These are phyloP conservation scores for Lathyrus oleraceus DNA, from an alignment of 306 rosid species.

Conservation along the genomic window DNA sequence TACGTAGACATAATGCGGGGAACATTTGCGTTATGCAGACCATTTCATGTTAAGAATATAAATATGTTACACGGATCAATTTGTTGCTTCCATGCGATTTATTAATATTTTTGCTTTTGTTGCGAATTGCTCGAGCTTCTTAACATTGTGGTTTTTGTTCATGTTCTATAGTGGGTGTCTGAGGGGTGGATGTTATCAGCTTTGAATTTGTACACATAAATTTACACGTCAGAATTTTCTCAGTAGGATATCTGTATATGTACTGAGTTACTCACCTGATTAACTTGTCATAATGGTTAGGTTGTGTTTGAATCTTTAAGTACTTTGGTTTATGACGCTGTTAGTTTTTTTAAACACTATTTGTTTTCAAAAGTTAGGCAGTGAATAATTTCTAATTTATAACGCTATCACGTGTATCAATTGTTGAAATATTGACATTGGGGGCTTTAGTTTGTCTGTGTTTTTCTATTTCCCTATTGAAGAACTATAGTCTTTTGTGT, in stretches of 20 bases:
- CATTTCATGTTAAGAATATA: conserved; percentile 14
- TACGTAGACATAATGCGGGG: background rate
- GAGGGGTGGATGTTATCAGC: background rate
- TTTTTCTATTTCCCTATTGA: background rate
- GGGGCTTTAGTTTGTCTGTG: conserved; percentile 5
- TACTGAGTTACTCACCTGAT: background rate
- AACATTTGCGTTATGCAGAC: conserved; percentile 3
- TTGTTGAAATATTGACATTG: background rate
- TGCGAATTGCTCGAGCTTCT: conserved; percentile 16
- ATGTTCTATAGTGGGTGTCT: background rate
- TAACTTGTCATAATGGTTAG: conserved; percentile 9
- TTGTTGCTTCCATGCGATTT: background rate
- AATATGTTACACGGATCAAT: background rate
- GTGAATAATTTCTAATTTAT: conserved; percentile 23
- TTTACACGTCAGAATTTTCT: background rate
- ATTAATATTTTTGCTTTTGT: conserved; percentile 4
- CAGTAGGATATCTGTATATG: background rate
- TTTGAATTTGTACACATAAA: background rate
- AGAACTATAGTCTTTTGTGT: background rate
- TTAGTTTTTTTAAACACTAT: conserved; percentile 1
- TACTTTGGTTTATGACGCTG: conserved; percentile 10
- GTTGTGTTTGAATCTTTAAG: conserved; percentile 14
- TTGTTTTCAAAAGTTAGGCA: conserved; percentile 22
- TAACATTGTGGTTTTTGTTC: conserved; percentile 14
- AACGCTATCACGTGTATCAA: background rate